A percentile compares a stretch with the other conserved stretches of the same genome.
These are phyloP conservation scores for Aspergillus carlsbadensis DNA, from an alignment of 495 filamentous ascomycete species.

Conservation along the genomic window DNA sequence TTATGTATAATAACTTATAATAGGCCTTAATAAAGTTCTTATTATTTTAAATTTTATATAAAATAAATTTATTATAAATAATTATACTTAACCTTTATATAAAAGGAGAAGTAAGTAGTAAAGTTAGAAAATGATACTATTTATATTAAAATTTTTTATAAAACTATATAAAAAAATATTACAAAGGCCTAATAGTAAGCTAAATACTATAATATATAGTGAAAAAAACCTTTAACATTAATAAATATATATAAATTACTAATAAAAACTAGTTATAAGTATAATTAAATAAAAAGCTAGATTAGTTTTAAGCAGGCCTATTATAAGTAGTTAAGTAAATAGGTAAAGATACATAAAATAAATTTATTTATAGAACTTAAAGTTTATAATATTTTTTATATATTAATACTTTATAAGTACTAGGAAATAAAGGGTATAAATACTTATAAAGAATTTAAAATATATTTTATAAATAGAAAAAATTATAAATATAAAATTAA, in stretches of 20 bases:
- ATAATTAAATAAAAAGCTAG: too few relatives aligned
- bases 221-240: neutral
- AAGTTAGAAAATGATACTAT: too few relatives aligned
- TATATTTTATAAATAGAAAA: slow-evolving; percentile 16
- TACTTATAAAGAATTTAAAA: slow-evolving; percentile 15
- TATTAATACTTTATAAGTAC: too few relatives aligned
- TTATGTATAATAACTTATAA: neutral
- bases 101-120: neutral
- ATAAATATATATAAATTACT: slow-evolving; percentile 6
- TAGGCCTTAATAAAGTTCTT: neutral
- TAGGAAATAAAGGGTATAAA: too few relatives aligned
- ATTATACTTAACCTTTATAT: neutral
- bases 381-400: slow-evolving; percentile 19
- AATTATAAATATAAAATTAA: slow-evolving; percentile 5
- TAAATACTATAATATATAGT: neutral
- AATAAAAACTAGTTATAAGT: too few relatives aligned
- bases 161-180: neutral
- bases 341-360: slow-evolving; percentile 12
- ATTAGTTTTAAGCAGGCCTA: slow-evolving; percentile 9
- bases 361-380: slow-evolving; percentile 8
- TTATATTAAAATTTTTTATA: neutral
- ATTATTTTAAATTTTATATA: too few relatives aligned
- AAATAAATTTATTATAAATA: slow-evolving; percentile 2
- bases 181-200: neutral
- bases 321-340: slow-evolving; percentile 9